Percentiles rank a stretch among this genome's conserved stretches.
Evolutionary conservation across 768 basidiomycete genomes (phyloP).

Genomic region (Mycena kentingensis): DNA sequence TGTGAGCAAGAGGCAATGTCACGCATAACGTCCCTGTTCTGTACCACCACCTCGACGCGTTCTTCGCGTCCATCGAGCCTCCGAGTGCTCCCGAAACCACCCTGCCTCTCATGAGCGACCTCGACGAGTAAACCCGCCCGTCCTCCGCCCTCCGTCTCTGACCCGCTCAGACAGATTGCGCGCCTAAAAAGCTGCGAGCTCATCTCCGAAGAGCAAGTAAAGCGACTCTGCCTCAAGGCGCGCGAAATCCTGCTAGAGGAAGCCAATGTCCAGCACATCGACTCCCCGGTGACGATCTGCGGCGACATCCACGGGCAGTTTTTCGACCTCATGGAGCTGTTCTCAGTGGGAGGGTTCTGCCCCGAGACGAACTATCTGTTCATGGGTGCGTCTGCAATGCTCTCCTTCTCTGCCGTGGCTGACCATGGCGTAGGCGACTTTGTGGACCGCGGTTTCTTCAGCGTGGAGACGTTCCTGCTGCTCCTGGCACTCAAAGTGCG

Average conservation of each 20-base stretch:
- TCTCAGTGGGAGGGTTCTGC: slow-evolving; percentile 89
- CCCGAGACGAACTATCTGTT: slow-evolving; percentile 95
- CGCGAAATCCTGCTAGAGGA: slow-evolving; percentile 97
- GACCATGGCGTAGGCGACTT: slow-evolving; percentile 80
- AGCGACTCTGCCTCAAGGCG: slow-evolving; percentile 92
- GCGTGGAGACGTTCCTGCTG: slow-evolving; percentile 96
- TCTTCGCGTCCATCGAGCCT: no score
- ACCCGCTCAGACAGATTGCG: slow-evolving; percentile 78
- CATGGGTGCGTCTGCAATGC: slow-evolving; percentile 68
- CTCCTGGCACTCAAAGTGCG: slow-evolving; percentile 97
- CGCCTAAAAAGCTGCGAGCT: slow-evolving; percentile 92
- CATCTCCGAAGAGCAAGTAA: slow-evolving; percentile 95
- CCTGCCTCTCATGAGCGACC: no score
- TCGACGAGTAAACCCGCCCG: slow-evolving; percentile 20
- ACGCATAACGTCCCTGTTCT: no score
- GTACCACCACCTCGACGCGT: no score
- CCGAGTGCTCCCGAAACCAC: no score
- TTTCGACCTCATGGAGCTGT: slow-evolving; percentile 94
- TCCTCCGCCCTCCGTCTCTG: background rate
- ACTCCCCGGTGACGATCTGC: slow-evolving; percentile 94
- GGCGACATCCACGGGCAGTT: slow-evolving; percentile 99
- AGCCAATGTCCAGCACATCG: slow-evolving; percentile 94
- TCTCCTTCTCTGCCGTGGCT: slow-evolving; percentile 9
- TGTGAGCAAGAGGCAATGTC: no score
- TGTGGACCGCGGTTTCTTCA: slow-evolving; percentile 98